These are phyloP conservation scores for Obelidium mucronatum DNA, from an alignment of 192 early-diverging fungal genomes.

Conservation along the genomic window DNA sequence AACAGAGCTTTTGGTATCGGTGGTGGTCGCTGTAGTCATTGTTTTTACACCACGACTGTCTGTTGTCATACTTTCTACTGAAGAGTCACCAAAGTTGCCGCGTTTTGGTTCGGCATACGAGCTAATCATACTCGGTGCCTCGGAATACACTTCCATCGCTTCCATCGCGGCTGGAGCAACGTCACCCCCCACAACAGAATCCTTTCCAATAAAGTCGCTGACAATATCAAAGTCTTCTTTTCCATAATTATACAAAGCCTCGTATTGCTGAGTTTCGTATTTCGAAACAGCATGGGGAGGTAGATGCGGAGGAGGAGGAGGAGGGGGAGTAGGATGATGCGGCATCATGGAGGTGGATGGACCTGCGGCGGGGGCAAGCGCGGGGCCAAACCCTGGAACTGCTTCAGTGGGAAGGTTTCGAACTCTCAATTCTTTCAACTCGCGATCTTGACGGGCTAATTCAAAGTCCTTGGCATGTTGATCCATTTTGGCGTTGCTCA, in stretches of 20 bases:
- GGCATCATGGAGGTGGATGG: background rate
- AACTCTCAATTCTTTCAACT: slow-evolving; percentile 1
- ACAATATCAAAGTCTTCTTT: background rate
- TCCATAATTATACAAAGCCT: background rate
- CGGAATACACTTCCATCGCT: background rate
- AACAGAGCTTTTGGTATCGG: background rate
- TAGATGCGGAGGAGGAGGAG: no score
- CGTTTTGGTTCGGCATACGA: background rate
- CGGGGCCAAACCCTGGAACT: background rate
- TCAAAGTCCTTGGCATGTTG: slow-evolving; percentile 4
- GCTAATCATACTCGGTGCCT: background rate
- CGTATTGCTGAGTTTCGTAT: background rate
- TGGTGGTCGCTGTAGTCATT: background rate
- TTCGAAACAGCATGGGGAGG: no score
- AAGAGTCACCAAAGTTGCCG: background rate
- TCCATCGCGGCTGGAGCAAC: background rate
- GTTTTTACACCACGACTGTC: background rate
- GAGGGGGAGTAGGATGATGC: no score
- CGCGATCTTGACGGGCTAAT: background rate
- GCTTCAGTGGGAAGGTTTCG: background rate
- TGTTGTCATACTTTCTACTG: background rate
- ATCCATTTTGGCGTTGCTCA: background rate
- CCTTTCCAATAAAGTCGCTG: background rate
- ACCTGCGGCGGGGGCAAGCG: background rate
- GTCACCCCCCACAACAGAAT: background rate